These are phyloP conservation scores for Rhynchospora breviuscula DNA, from an alignment of 176 grass and related monocot genomes.

Conservation along the genomic window DNA sequence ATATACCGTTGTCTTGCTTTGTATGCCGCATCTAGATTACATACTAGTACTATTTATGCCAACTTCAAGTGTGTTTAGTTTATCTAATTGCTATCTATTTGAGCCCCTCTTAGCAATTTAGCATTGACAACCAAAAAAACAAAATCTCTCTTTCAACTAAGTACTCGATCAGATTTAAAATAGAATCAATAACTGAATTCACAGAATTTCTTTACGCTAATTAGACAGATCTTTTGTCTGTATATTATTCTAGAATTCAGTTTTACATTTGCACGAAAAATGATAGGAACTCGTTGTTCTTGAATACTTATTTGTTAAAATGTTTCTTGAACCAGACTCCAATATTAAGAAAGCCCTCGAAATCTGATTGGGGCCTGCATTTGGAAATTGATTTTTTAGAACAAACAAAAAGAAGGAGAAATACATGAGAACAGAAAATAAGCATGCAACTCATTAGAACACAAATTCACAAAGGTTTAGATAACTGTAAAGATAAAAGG, in stretches of 20 bases:
- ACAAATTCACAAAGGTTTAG: neutral
- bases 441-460: neutral
- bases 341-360: constrained; percentile 89
- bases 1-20: too few species aligned
- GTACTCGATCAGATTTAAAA: too few species aligned
- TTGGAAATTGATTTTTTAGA: neutral
- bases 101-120: neutral
- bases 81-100: neutral
- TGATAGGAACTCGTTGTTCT: neutral
- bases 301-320: constrained; percentile 34
- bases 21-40: neutral
- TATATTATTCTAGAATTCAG: neutral
- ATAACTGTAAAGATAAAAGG: neutral
- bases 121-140: neutral
- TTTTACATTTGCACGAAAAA: neutral
- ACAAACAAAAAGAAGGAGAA: neutral
- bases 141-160: neutral
- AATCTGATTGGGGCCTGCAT: constrained; percentile 86
- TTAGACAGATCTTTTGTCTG: neutral
- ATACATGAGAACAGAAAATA: neutral
- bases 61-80: neutral
- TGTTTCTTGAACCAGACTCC: constrained; percentile 99
- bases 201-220: too few species aligned
- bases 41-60: neutral
- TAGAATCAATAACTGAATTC: too few species aligned